Base-by-base conservation (phyloP, 371 early-diverging fungal genomes). In the Syncephalastrum racemosum region DNA sequence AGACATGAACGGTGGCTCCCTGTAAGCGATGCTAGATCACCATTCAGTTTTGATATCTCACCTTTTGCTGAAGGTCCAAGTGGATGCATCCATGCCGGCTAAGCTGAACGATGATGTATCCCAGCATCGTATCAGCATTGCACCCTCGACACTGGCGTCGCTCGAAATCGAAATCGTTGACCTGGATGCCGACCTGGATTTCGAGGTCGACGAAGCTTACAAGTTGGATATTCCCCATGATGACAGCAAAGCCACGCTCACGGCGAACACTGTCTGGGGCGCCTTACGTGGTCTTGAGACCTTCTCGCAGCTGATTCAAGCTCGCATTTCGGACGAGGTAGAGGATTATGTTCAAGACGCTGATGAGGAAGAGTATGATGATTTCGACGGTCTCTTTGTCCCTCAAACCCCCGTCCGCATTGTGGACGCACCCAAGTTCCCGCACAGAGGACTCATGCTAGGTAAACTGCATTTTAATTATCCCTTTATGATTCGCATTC, bases 231-330 rank as follows among this genome's bases (percentile, higher is more conserved):
- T 90, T 25, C 68, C 77, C 7, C 67, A 70, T 1, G 65, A 68
- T n/a, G 58, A 66, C 16, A 46, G 40, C 13, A 50, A 39, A 18
- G 87, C 82, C 1, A 63, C 63, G 15, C 75, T 91, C 23, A 70
- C 62, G 53, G 79, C 91, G 42, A 63, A 80, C 45, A 88, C 89
- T 3, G 70, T 87, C 27, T 92, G 83, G 76, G 93, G 93, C 6
- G 88, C 90, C 5, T 60, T 92, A 50, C 88, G 85, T 39, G 93
- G 82, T 13, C 68, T 92, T 3, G 89, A 87, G 57, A 90, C 91
- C 0, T 85, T 88, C 65, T 80, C 85, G 22, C 92, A 92, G 61
- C 56, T 92, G 41, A 62, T 90, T 46, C 79, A 79, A 43, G 66
- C 64, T 5, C 24, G 14, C 14, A 19, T 10, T 41, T 45, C 24